Conservation (phyloP, 805 yeast genomes). For the Clavispora vitiphila region DNA sequence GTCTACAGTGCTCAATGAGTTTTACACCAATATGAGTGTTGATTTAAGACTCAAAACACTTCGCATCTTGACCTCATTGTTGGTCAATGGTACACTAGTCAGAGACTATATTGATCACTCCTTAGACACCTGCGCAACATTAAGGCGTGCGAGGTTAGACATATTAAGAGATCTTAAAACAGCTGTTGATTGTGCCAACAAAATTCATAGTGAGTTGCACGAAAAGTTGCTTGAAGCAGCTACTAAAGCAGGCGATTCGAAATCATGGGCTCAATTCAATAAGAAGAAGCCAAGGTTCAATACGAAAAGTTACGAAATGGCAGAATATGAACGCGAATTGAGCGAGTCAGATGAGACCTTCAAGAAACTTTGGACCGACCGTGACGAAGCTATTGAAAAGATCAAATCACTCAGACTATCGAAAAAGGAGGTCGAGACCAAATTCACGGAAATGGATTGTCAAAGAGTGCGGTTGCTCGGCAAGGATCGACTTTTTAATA, state of each 20-base stretch:
- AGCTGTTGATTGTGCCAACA: constrained; percentile 47
- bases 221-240: constrained; percentile 16
- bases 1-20: constrained; percentile 46
- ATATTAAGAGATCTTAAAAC: constrained; percentile 54
- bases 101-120: constrained; percentile 64
- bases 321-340: constrained; percentile 32
- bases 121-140: constrained; percentile 54
- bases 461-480: constrained; percentile 78
- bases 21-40: constrained; percentile 47
- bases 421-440: constrained; percentile 52
- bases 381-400: constrained; percentile 36
- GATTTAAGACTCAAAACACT: constrained; percentile 54
- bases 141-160: constrained; percentile 67
- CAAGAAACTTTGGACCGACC: constrained; percentile 37
- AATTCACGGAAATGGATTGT: constrained; percentile 64
- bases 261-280: constrained; percentile 9
- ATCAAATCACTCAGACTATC: constrained; percentile 45
- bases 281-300: constrained; percentile 23
- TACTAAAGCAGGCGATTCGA: not conserved
- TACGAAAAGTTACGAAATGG: constrained; percentile 34
- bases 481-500: constrained; percentile 73
- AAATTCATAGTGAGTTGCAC: constrained; percentile 19
- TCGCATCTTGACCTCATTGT: constrained; percentile 57
- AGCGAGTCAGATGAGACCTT: constrained; percentile 41
- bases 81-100: constrained; percentile 54